Conservation (phyloP, 2,329 filamentous ascomycete species). For the Fusarium sp. region DNA sequence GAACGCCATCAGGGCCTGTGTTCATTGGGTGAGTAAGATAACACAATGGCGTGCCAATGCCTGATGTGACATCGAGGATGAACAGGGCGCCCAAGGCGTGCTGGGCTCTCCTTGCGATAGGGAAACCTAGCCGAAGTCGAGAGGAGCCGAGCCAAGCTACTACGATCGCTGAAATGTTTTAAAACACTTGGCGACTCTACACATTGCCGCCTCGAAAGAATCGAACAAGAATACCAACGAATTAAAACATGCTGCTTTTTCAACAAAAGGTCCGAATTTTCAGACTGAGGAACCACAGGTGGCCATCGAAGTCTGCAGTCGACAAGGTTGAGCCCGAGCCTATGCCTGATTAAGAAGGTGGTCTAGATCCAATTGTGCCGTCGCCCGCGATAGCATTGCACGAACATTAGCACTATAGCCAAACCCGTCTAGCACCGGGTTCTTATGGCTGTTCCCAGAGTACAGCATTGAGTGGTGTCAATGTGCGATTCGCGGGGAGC, state of each 20-base stretch:
- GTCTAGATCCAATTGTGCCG: constrained; percentile 17
- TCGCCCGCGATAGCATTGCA: constrained; percentile 22
- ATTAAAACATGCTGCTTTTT: neutral
- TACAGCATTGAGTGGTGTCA: constrained; percentile 18
- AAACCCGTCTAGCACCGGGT: constrained; percentile 26
- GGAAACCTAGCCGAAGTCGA: neutral
- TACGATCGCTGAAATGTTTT: neutral
- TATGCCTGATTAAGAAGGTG: constrained; percentile 31
- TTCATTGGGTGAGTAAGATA: constrained; percentile 27
- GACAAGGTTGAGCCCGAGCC: constrained; percentile 11
- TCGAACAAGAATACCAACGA: constrained; percentile 2
- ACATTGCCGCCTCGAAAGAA: neutral
- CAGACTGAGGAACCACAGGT: constrained; percentile 17
- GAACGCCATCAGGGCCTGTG: constrained; percentile 19
- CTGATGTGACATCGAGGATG: constrained; percentile 12
- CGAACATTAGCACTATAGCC: constrained; percentile 12
- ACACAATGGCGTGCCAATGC: constrained; percentile 29
- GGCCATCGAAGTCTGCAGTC: constrained; percentile 18
- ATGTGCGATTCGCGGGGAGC: constrained; percentile 32
- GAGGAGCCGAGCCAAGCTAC: neutral
- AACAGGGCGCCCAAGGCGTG: neutral
- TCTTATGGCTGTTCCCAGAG: neutral
- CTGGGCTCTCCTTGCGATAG: neutral
- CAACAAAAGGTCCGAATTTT: constrained; percentile 40
- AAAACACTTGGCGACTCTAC: neutral